Base-by-base conservation (phyloP, 2,329 filamentous ascomycete genomes). In the Macrophomina phaseolina region DNA sequence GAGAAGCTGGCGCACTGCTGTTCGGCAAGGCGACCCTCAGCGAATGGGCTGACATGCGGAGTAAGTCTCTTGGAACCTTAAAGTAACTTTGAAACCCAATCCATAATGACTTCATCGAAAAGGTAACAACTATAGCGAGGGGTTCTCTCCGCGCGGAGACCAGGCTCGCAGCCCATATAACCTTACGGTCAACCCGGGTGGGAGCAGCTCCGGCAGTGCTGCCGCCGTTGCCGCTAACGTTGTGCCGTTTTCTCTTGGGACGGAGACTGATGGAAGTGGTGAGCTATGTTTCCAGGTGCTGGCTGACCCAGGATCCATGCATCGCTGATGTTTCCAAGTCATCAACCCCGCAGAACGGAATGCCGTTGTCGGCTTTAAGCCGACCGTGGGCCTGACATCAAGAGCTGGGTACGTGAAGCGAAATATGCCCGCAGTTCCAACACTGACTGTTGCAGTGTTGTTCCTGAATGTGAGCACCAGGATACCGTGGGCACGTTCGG, bases 41-140 rank as follows among this genome's bases (percentile, higher is more conserved):
- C 69, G 91, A 94, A 75, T 93, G 90, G 90, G 90, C 91, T 0
- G 86, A 89, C 67, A 91, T 91, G 88, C 83, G 90, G 86, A 63
- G 60, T 48, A 28, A 63, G 34, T n/a, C 9, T 82, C 69, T 89
- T 83, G 71, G 84, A 87, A 71, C 90, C 91, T 74, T 89, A 87
- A 18, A 18, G 18, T 18, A 18, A 0, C 42, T 52, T 5, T 34
- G 42, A 16, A 14, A 45, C 4, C 11, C 9, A 45, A 5, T 16
- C 42, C 42, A 5, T 45, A n/a, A 14, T 45, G 42, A 45, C 16
- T 2, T 14, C 11, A 14, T 2, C 11, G 5, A 16, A 45, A 45
- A 74, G 52, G 73, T 5, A 75, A 73, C 48, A 74, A 77, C 64
- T 77, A 76, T 58, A 74, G 72, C 0, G 74, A 78, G 64, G 76